phyloP scores from a whole-genome alignment of 2,329 filamentous ascomycete genomes.

The Elsinoe necatrix region DNA sequence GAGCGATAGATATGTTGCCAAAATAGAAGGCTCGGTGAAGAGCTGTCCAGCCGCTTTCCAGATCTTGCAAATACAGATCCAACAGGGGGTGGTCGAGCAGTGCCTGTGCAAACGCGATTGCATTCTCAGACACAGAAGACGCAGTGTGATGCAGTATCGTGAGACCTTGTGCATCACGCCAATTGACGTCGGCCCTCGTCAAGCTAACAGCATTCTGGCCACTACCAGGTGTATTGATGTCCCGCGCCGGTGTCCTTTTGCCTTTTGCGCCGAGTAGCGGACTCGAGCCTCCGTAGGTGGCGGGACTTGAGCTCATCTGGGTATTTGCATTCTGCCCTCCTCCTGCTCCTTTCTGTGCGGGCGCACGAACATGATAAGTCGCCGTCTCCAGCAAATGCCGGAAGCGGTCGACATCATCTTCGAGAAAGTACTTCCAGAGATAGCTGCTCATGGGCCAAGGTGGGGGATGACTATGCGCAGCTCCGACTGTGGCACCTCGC shows the following conservation, averaged over 20 bases:
- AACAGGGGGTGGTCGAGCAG: constrained; percentile 73
- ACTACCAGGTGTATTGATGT: constrained; percentile 34
- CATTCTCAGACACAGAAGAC: constrained; percentile 61
- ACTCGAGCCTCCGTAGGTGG: constrained; percentile 9
- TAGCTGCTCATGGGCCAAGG: constrained; percentile 76
- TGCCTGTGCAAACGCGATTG: constrained; percentile 65
- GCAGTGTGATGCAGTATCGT: constrained; percentile 79
- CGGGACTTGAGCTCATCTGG: constrained; percentile 12
- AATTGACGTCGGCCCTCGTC: constrained; percentile 66
- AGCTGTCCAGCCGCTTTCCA: constrained; percentile 92
- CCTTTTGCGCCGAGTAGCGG: constrained; percentile 25
- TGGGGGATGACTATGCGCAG: constrained; percentile 36
- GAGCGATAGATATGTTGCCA: constrained; percentile 79
- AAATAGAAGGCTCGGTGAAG: constrained; percentile 84
- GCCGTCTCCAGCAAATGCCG: constrained; percentile 74
- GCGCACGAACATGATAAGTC: constrained; percentile 46
- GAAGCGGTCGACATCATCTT: constrained; percentile 96
- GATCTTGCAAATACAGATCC: constrained; percentile 80
- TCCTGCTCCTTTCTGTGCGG: constrained; percentile 43
- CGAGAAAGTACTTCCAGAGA: constrained; percentile 93
- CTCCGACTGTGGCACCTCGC: constrained; percentile 68
- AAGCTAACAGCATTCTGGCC: constrained; percentile 40
- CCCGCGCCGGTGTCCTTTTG: constrained; percentile 23
- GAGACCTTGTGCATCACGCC: constrained; percentile 69
- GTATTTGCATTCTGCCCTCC: constrained; percentile 28